A percentile compares a stretch with the other conserved stretches of the same genome.
Evolutionary conservation across 2,329 filamentous ascomycete genomes (phyloP).

Genomic region (Sclerotinia trifoliorum): DNA sequence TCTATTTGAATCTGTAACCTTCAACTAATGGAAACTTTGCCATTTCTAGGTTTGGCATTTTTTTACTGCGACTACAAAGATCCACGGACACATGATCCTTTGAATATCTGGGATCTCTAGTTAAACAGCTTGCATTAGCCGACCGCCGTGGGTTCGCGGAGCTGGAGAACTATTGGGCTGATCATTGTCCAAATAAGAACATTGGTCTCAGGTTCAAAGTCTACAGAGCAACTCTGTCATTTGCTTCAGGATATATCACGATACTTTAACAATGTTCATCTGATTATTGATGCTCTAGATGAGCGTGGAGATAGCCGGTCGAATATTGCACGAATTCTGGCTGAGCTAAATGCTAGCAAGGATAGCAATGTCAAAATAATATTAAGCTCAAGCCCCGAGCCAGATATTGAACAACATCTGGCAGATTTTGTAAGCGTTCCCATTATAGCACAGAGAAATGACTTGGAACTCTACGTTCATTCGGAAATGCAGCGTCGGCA

Average conservation of each 20-base stretch:
- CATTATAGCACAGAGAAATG: conserved; percentile 25
- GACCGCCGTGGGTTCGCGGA: background rate
- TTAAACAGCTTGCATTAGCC: conserved; percentile 3
- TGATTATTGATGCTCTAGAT: conserved; percentile 23
- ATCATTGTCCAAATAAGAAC: background rate
- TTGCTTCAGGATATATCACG: background rate
- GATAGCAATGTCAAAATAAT: conserved; percentile 25
- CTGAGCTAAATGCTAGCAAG: conserved; percentile 14
- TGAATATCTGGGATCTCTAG: conserved; percentile 1
- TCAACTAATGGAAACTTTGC: background rate
- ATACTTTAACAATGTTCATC: background rate
- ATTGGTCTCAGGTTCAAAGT: background rate
- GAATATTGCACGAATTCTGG: conserved; percentile 12
- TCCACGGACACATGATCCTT: background rate
- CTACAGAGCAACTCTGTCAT: background rate
- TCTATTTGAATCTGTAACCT: no score
- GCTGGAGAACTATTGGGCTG: background rate
- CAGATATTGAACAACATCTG: conserved; percentile 24
- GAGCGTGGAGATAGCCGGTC: conserved; percentile 7
- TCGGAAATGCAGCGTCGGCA: conserved; percentile 23
- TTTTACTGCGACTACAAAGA: conserved; percentile 18
- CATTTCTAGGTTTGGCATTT: background rate
- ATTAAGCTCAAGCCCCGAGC: conserved; percentile 23
- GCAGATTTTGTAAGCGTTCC: conserved; percentile 18
- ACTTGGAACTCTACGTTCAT: conserved; percentile 28